A percentile compares a stretch with the other conserved stretches of the same genome.
These are phyloP conservation scores for Aspergillus versicolor DNA, from an alignment of 2,329 filamentous ascomycete species.

Conservation along the genomic window DNA sequence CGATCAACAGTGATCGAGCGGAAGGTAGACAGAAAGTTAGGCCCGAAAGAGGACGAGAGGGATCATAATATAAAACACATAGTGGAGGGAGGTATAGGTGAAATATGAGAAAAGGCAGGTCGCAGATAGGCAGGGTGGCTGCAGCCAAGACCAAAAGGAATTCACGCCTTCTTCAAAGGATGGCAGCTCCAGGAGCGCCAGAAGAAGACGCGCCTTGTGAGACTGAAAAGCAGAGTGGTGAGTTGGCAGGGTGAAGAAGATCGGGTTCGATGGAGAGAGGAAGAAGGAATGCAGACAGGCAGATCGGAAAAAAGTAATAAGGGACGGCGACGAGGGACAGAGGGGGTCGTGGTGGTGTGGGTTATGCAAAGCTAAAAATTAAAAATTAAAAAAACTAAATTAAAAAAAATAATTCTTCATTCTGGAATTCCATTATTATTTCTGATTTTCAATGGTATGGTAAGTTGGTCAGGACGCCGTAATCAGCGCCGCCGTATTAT, in stretches of 20 bases:
- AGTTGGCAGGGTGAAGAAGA: constrained; percentile 24
- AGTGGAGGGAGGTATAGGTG: constrained; percentile 22
- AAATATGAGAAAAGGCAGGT: constrained; percentile 5
- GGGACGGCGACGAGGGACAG: constrained; percentile 10
- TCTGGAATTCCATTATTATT: constrained; percentile 8
- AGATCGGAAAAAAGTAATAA: constrained; percentile 20
- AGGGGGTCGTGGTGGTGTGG: constrained; percentile 11
- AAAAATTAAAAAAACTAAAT: constrained; percentile 4
- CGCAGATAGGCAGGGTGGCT: constrained; percentile 16
- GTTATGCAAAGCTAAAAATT: constrained; percentile 10
- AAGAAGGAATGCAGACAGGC: constrained; percentile 21
- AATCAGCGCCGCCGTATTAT: constrained; percentile 2
- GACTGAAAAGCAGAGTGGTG: constrained; percentile 20
- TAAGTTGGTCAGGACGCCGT: constrained; percentile 15
- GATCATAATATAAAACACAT: constrained; percentile 45
- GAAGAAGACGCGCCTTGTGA: constrained; percentile 28
- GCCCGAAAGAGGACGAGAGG: constrained; percentile 38
- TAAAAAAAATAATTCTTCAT: not conserved
- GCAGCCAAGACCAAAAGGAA: constrained; percentile 24
- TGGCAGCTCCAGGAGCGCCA: constrained; percentile 30
- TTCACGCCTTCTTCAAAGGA: constrained; percentile 26
- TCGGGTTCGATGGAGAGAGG: constrained; percentile 17
- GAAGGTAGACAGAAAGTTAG: constrained; percentile 24
- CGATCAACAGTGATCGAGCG: constrained; percentile 31
- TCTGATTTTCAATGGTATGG: constrained; percentile 10